Conservation (phyloP, 2,329 filamentous ascomycete species). For the Elsinoe australis region DNA sequence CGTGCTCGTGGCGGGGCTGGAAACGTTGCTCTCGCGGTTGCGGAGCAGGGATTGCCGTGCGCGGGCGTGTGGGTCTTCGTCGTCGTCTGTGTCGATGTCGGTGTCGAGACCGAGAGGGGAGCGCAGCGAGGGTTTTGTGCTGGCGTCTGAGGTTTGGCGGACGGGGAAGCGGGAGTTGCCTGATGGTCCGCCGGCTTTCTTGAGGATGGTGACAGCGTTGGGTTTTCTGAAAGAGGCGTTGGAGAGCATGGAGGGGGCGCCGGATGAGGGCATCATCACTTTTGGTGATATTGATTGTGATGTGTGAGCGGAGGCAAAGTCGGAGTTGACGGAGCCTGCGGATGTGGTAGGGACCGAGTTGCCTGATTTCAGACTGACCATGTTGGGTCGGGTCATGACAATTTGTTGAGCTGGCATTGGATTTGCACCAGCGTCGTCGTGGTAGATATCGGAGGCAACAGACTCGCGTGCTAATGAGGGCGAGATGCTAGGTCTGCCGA, state of each 20-base stretch:
- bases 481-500: constrained; percentile 42
- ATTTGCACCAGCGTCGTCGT: constrained; percentile 78
- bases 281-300: constrained; percentile 23
- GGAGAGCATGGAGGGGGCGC: constrained; percentile 32
- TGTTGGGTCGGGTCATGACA: constrained; percentile 78
- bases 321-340: constrained; percentile 45
- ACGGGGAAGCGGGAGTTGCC: constrained; percentile 25
- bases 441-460: constrained; percentile 89
- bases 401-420: constrained; percentile 74
- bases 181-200: constrained; percentile 26
- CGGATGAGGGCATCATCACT: constrained; percentile 36
- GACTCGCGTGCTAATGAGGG: constrained; percentile 45
- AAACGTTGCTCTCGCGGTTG: constrained; percentile 24
- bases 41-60: constrained; percentile 25
- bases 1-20: constrained; percentile 17
- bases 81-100: constrained; percentile 26
- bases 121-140: constrained; percentile 23
- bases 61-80: constrained; percentile 28
- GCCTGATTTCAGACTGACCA: constrained; percentile 80
- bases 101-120: constrained; percentile 27
- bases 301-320: constrained; percentile 18
- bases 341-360: constrained; percentile 29
- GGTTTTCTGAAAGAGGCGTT: constrained; percentile 37
- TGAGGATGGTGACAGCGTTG: constrained; percentile 40
- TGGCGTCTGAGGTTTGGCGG: constrained; percentile 24